These are phyloP conservation scores for Monosporascus sp. DNA, from an alignment of 2,329 filamentous ascomycete genomes.

Conservation along the genomic window DNA sequence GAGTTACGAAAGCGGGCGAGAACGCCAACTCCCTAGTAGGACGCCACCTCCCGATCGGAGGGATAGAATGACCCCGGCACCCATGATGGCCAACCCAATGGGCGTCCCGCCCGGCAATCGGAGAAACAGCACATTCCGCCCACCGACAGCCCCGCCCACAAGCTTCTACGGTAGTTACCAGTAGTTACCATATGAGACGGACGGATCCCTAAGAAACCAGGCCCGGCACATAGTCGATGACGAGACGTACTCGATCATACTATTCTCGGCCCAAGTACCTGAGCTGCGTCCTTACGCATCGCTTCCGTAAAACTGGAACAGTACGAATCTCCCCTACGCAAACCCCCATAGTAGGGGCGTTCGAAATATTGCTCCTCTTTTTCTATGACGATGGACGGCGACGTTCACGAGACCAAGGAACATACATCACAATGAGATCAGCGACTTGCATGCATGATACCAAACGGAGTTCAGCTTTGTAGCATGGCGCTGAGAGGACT, in stretches of 20 bases:
- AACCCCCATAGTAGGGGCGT: too few species aligned
- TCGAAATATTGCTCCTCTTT: background rate
- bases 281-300: too few species aligned
- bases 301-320: constrained; percentile 16
- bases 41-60: constrained; percentile 33
- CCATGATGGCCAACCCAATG: constrained; percentile 23
- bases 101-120: constrained; percentile 16
- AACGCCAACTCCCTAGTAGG: constrained; percentile 21
- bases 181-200: background rate
- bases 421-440: background rate
- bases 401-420: background rate
- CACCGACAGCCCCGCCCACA: constrained; percentile 21
- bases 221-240: too few species aligned
- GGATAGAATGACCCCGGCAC: constrained; percentile 35
- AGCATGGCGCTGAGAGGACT: background rate
- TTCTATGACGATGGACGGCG: background rate
- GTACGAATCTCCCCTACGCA: too few species aligned
- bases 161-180: constrained; percentile 15
- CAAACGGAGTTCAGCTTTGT: background rate
- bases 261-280: too few species aligned
- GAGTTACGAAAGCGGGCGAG: constrained; percentile 28
- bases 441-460: background rate
- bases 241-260: too few species aligned
- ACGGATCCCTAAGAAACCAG: background rate
- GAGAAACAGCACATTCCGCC: constrained; percentile 15